phyloP scores from a whole-genome alignment of 345 rosid genomes.

The Murraya koenigii region DNA sequence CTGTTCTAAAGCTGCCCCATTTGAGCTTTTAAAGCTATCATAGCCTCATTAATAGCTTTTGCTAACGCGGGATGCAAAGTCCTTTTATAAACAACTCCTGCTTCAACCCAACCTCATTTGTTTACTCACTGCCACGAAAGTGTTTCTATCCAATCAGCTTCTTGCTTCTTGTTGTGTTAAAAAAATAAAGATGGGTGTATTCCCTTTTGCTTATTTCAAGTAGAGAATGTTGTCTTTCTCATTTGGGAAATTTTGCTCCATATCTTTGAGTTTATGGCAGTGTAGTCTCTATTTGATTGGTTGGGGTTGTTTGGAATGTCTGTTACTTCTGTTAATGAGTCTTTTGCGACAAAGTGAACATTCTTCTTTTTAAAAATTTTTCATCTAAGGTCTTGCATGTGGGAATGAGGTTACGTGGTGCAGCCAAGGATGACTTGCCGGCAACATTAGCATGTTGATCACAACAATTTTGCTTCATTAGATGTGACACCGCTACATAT shows the following conservation, averaged over 20 bases:
- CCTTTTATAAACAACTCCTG: conserved; percentile 13
- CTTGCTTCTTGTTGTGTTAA: conserved; percentile 17
- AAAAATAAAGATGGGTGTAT: not conserved
- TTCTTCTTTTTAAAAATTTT: not conserved
- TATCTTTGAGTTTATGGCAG: not conserved
- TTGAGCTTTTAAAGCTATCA: conserved; percentile 14
- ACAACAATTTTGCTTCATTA: not conserved
- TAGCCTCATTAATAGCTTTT: not conserved
- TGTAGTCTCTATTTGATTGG: conserved; percentile 3
- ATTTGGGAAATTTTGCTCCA: conserved; percentile 21
- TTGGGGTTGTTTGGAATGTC: conserved; percentile 6
- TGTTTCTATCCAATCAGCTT: conserved; percentile 29
- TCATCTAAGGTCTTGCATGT: conserved; percentile 66
- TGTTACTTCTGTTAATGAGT: not conserved
- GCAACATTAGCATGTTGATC: not conserved
- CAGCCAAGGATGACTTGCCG: conserved; percentile 97
- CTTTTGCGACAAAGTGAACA: too few species aligned
- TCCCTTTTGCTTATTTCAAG: conserved; percentile 9
- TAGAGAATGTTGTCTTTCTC: conserved; percentile 25
- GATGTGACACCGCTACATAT: not conserved
- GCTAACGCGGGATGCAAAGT: not conserved
- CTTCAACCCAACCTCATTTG: conserved; percentile 18
- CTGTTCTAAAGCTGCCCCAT: conserved; percentile 18
- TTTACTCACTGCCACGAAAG: conserved; percentile 27
- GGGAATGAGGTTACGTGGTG: conserved; percentile 39